Percentiles rank a stretch among this genome's conserved stretches.
Conservation (phyloP, 75 land plant species). For the Azolla pinnata region DNA sequence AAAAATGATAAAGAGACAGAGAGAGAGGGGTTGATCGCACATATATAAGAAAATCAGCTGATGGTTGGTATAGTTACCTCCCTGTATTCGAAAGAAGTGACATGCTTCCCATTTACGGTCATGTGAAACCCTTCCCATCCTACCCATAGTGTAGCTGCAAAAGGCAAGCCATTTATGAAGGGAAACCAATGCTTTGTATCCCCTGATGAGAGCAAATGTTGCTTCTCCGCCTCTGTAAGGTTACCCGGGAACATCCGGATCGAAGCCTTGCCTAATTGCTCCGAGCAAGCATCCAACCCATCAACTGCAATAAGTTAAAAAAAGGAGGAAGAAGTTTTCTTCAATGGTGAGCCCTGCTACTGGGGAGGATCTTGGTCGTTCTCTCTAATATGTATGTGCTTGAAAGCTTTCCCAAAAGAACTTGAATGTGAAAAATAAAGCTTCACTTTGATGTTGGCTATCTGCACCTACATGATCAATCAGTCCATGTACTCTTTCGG, state of each 20-base stretch:
- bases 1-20: no score
- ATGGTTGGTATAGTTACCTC: constrained; percentile 74
- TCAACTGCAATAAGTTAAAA: constrained; percentile 47
- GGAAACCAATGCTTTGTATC: constrained; percentile 69
- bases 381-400: no score
- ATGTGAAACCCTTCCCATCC: constrained; percentile 85
- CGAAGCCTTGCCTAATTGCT: constrained; percentile 48
- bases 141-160: constrained; percentile 71
- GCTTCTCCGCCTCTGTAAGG: background rate
- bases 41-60: no score
- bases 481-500: no score
- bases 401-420: constrained; percentile 3
- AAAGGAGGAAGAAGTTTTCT: no score
- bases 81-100: constrained; percentile 84
- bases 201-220: no score
- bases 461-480: background rate
- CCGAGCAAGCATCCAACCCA: constrained; percentile 63
- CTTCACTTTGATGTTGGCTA: no score
- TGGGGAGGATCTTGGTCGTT: no score
- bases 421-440: background rate
- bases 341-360: no score
- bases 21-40: no score
- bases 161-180: constrained; percentile 60
- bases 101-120: constrained; percentile 92
- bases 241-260: constrained; percentile 5